Base-by-base conservation (phyloP, 192 early-diverging fungal genomes). In the Piromyces finnis region DNA sequence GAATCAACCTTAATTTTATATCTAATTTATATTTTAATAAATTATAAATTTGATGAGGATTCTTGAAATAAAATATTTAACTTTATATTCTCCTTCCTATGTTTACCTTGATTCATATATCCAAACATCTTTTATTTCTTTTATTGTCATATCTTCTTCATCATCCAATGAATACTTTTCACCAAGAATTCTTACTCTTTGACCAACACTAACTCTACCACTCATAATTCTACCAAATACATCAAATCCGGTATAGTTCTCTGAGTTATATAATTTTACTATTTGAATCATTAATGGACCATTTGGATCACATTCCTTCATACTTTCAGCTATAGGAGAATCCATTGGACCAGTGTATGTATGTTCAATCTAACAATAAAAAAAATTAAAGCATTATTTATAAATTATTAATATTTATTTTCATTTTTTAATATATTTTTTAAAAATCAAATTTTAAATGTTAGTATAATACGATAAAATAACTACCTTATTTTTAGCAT, bases 221-320 rank as follows among this genome's bases (percentile, higher is more conserved):
- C 94, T 94, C 86, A 98, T 88, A n/a, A 99, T 91, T 68, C 97
- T 94, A 30, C 97, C 98, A 81, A 99, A 93, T 14, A 93, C 94
- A 79, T 94, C 92, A 81, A 98, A 98, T 78, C 87, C 87, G 30
- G 90, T 88, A n/a, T 92, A 94, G 77, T 97, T 94, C 0, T 91
- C 90, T 41, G 92, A 90, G 81, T 95, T 95, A 85, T 95, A 96
- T 35, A 96, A 85, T 86, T 99, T 99, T 51, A 91, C 94, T 36
- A 97, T 89, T 41, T 97, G 90, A 28, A 99, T 91, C 88, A 98
- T 94, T 81, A 99, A 87, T 18, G 96, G 96, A 12, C 97, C 98
- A 29, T 94, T 88, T 0, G 96, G 91, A 81, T 96, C 92, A 84
- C 95, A 96, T 3, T 81, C 78, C 22, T 82, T 85, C 94, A 99